Percentiles rank a stretch among this genome's conserved stretches.
Evolutionary conservation across 2,329 filamentous ascomycete genomes (phyloP).

Genomic region (Tolypocladium endophyticum): DNA sequence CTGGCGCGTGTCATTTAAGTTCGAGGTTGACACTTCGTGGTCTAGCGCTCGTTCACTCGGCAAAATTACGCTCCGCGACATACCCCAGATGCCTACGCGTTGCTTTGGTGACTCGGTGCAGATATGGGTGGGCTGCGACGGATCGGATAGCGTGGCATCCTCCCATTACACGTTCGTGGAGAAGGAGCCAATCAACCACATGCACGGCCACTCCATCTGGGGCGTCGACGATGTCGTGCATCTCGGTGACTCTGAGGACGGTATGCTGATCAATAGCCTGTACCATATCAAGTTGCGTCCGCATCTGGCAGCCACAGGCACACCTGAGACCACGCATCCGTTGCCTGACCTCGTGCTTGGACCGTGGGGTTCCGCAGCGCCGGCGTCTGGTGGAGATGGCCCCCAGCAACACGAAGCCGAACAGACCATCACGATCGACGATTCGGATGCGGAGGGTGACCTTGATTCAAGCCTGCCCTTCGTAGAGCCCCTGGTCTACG

Average conservation of each 20-base stretch:
- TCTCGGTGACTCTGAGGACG: neutral
- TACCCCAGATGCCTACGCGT: neutral
- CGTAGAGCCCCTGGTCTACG: neutral
- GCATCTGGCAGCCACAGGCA: neutral
- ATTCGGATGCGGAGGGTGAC: neutral
- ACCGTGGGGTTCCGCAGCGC: neutral
- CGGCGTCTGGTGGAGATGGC: neutral
- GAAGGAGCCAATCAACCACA: neutral
- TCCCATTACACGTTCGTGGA: neutral
- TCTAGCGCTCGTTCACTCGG: neutral
- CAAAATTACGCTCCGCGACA: neutral
- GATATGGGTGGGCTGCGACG: neutral
- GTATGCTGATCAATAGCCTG: neutral
- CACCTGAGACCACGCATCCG: neutral
- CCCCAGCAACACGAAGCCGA: neutral
- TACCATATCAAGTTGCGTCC: neutral
- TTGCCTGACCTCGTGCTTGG: neutral
- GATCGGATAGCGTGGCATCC: neutral
- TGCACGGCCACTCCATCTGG: neutral
- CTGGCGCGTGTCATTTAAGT: neutral
- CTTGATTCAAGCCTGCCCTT: neutral
- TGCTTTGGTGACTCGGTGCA: neutral
- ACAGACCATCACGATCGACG: neutral
- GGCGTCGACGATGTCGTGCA: neutral
- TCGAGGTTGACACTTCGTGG: neutral